phyloP scores from a whole-genome alignment of 345 rosid genomes.

The Anacardium occidentale region DNA sequence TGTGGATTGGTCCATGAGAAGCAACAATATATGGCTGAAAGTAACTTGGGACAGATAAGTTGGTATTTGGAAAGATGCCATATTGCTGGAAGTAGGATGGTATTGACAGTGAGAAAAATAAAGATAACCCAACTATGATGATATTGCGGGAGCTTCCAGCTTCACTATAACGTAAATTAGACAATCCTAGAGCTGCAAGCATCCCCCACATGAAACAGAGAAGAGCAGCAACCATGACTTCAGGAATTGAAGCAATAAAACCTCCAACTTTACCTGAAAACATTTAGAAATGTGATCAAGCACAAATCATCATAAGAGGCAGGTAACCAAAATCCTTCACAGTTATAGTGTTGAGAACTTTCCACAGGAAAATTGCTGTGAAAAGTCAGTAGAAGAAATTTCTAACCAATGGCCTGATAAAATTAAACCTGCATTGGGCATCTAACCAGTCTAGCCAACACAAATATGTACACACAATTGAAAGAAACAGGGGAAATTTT shows the following conservation, averaged over 20 bases:
- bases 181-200: constrained; percentile 90
- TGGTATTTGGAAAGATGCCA: constrained; percentile 72
- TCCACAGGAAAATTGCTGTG: neutral
- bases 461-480: neutral
- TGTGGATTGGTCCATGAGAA: constrained; percentile 84
- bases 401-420: too few relatives aligned
- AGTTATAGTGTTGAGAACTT: neutral
- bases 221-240: constrained; percentile 97
- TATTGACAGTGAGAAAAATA: constrained; percentile 82
- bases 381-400: neutral
- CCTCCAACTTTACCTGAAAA: constrained; percentile 92
- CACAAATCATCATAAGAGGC: neutral
- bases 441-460: neutral
- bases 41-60: constrained; percentile 78
- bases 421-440: neutral
- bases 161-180: constrained; percentile 93
- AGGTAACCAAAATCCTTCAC: neutral
- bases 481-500: neutral
- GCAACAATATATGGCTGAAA: constrained; percentile 85
- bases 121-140: constrained; percentile 82
- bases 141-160: constrained; percentile 98
- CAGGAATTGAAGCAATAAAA: constrained; percentile 88
- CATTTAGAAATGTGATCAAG: constrained; percentile 12
- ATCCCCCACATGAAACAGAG: constrained; percentile 99
- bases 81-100: constrained; percentile 97